Conservation (phyloP, 2,329 filamentous ascomycete species). For the Pestalotiopsis fici region DNA sequence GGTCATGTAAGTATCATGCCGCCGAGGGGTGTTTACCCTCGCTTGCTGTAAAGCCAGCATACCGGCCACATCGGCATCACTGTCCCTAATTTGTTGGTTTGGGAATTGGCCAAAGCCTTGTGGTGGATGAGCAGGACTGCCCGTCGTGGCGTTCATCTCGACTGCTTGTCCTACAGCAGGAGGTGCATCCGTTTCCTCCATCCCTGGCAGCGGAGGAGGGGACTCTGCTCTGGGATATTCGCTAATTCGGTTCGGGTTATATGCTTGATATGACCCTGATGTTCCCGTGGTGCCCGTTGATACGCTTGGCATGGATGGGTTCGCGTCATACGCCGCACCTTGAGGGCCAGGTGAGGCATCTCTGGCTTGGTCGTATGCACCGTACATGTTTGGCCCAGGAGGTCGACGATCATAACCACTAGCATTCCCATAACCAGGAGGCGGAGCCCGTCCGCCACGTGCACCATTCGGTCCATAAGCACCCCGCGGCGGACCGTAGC, state of each 20-base stretch:
- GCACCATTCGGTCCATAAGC: conserved; percentile 34
- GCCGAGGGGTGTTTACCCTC: conserved; percentile 33
- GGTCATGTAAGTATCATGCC: conserved; percentile 56
- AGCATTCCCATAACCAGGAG: conserved; percentile 46
- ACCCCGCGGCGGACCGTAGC: conserved; percentile 26
- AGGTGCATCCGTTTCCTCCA: conserved; percentile 30
- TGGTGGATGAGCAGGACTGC: conserved; percentile 46
- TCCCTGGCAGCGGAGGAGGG: conserved; percentile 59
- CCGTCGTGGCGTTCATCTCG: conserved; percentile 78
- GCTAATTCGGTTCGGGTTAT: conserved; percentile 40
- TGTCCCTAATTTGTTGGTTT: conserved; percentile 54
- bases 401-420: conserved; percentile 34
- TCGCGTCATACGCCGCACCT: conserved; percentile 36
- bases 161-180: conserved; percentile 64
- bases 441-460: conserved; percentile 41
- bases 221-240: conserved; percentile 63
- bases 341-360: conserved; percentile 39
- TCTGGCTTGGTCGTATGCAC: conserved; percentile 26
- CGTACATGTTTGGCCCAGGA: conserved; percentile 25
- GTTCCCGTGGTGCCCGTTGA: conserved; percentile 29
- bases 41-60: conserved; percentile 72
- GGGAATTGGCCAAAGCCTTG: conserved; percentile 45
- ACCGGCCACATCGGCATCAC: conserved; percentile 71
- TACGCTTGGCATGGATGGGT: conserved; percentile 37
- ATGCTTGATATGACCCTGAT: conserved; percentile 39